Evolutionary conservation across 495 filamentous ascomycete species (phyloP).

Genomic region (Rostrohypoxylon terebratum): DNA sequence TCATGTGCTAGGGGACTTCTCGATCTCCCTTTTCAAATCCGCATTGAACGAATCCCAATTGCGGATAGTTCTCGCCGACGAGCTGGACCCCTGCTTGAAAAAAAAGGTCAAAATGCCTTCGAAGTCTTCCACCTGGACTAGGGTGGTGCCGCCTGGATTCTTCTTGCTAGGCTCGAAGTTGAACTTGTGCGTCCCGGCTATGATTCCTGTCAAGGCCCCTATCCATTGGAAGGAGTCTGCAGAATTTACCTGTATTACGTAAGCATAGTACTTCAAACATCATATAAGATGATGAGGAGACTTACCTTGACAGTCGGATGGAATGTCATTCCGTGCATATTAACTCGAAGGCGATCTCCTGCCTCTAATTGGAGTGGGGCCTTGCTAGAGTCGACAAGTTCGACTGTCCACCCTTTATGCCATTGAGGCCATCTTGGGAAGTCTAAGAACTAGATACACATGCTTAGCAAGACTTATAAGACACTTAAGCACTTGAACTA

Average conservation of each 20-base stretch:
- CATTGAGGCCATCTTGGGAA: neutral
- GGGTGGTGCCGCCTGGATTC: neutral
- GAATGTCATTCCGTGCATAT: neutral
- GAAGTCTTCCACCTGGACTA: neutral
- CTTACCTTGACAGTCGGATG: slow-evolving; percentile 1
- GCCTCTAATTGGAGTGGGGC: neutral
- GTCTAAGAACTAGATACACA: neutral
- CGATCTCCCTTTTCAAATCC: neutral
- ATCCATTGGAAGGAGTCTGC: neutral
- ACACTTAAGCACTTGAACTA: neutral
- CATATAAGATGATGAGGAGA: neutral
- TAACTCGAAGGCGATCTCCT: neutral
- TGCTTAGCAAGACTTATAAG: neutral
- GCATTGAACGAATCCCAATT: neutral
- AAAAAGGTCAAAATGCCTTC: neutral
- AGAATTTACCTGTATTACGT: neutral
- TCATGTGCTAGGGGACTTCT: neutral
- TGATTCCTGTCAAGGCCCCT: neutral
- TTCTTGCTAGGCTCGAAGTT: neutral
- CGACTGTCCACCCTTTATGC: neutral
- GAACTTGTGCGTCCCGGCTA: neutral
- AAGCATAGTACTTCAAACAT: neutral
- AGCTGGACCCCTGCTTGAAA: neutral
- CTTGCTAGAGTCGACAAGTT: neutral
- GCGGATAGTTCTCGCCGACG: neutral